Evolutionary conservation across 2,329 filamentous ascomycete species (phyloP), one percentile per base, ranked within the genome.

Genomic region (Periglandula ipomoeae): DNA sequence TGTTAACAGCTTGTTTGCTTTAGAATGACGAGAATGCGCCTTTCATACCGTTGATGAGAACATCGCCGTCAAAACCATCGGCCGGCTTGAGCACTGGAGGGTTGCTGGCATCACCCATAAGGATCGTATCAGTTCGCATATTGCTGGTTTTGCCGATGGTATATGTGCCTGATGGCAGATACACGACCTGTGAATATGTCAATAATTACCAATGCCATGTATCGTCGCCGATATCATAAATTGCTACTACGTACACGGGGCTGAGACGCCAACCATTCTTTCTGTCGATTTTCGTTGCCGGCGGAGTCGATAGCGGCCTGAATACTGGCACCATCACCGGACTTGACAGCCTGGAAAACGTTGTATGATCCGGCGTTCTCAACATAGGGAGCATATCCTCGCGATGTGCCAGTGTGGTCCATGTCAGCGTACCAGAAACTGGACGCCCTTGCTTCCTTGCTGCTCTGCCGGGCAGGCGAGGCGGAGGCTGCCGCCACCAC

Each of bases 91-190:
- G 61, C 10, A 65, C 60, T 3, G 70, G 70, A 20, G 69, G 70
- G 30, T 71, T 60, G 4, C 65, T 70, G 2, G 69, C 63, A 51
- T 72, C 70, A n/a, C 70, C 70, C 65, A 72, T 71, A 40, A 73
- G 53, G 30, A 72, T 65, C 5, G 70, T 73, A 42, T 71, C 70
- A 0, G 70, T 71, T 47, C 69, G 67, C 64, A 71, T 66, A 4
- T 55, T 45, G 30, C 72, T 66, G 1, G 69, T 71, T 42, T 62
- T 46, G 49, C 56, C 60, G 46, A 73, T 58, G 34, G 60, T 56
- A 51, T 73, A 73, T 7, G 64, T 70, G 38, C 70, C 70, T 1
- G 69, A 62, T 0, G 69, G 68, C 37, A 72, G 63, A 44, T 70
- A 72, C 2, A 72, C 69, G 30, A 71, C 56, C 56, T 59, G 17